Evolutionary conservation across 306 rosid species (phyloP), one percentile per base, ranked within the genome.

Genomic region (Spatholobus suberectus): DNA sequence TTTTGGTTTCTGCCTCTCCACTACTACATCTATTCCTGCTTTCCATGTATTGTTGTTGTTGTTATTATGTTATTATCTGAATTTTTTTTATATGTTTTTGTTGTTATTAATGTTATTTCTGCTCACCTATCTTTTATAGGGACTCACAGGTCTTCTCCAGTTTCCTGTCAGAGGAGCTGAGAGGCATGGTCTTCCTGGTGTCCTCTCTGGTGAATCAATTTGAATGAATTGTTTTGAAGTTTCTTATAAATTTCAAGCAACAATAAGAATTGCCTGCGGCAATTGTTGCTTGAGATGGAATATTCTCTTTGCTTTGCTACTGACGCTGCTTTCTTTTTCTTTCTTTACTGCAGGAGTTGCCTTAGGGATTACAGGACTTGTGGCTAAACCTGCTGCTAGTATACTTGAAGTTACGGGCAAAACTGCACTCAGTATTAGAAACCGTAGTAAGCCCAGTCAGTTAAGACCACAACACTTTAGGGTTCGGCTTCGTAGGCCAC

Each of bases 141-240:
- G 97, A 80, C 94, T 95, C 80, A 95, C 99, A 11, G 98, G 96
- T 80, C 99, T 96, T 85, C 99, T 96, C 85, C 98, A 96, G 83
- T 96, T 92, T 76, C 97, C 98, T 32, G 82, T 96, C 73, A 88
- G 87, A 83, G 99, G 94, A 84, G 99, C 98, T 78, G 99, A 96
- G 91, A 96, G 88, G 79, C 99, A 96, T 89, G 99, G 99, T 81
- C 97, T 93, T 79, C 98, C 98, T 44, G 99, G 99, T 78, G 98
- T 96, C 78, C 83, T 96, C 43, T 96, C 98, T 14, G 98, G 96
- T 93, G 88, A 88, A 46, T 49, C 69, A 57, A 70, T 61, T 62
- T 38, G 70, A 76, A 59, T 81, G 65, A 75, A 70, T 27, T 78
- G 23, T 67, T 77, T 38, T 14, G 65, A 57, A 11, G 6, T 72